Evolutionary conservation across 805 yeast genomes (phyloP).

Genomic region (Lipomyces starkeyi): DNA sequence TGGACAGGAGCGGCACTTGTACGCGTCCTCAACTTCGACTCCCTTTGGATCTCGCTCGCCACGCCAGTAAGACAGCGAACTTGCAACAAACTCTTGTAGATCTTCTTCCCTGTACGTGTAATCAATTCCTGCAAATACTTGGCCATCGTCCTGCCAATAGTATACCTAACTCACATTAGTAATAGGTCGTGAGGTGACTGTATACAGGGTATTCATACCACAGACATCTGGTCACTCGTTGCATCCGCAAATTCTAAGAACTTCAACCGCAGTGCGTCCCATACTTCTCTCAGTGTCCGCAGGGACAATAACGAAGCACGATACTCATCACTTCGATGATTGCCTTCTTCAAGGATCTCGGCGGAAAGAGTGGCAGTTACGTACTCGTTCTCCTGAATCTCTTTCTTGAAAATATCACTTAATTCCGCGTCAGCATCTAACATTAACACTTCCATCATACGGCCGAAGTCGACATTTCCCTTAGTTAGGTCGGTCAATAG

Average conservation of each 20-base stretch:
- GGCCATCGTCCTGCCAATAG: conserved; percentile 27
- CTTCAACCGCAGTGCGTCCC: conserved; percentile 22
- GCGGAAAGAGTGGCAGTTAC: conserved; percentile 7
- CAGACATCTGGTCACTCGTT: conserved; percentile 20
- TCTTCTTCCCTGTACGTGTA: conserved; percentile 20
- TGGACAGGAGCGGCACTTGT: conserved; percentile 34
- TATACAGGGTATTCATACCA: background rate
- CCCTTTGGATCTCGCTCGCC: conserved; percentile 36
- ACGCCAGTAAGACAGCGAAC: conserved; percentile 28
- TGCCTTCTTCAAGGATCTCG: conserved; percentile 7
- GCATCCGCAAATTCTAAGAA: conserved; percentile 19
- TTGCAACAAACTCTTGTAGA: conserved; percentile 2
- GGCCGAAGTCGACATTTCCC: conserved; percentile 24
- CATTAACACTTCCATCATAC: background rate
- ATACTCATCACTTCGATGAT: conserved; percentile 9
- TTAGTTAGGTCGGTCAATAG: conserved; percentile 30
- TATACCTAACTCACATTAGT: conserved; percentile 11
- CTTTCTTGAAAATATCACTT: conserved; percentile 10
- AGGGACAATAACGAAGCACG: conserved; percentile 2
- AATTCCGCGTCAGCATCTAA: conserved; percentile 18
- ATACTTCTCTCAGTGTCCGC: conserved; percentile 24
- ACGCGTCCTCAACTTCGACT: conserved; percentile 36
- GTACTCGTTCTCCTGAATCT: conserved; percentile 14
- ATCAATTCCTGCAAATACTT: conserved; percentile 29
- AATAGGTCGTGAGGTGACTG: background rate